Conservation (phyloP, 768 basidiomycete species). For the Cystofilobasidium ferigula region DNA sequence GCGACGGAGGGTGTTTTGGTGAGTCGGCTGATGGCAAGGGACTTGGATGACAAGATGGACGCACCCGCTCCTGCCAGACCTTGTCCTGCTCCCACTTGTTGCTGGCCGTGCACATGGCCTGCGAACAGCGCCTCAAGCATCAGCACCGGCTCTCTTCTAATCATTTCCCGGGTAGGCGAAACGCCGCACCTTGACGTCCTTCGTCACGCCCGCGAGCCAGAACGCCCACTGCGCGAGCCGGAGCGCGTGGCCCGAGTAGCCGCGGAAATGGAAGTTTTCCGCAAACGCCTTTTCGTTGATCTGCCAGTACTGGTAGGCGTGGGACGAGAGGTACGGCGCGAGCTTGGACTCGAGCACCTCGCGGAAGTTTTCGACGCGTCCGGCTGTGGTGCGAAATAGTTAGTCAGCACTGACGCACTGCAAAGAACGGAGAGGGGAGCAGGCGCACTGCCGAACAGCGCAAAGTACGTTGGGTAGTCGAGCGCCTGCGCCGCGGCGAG, state of each 20-base stretch:
- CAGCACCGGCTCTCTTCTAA: no score
- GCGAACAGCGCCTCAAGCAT: no score
- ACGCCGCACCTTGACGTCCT: constrained; percentile 42
- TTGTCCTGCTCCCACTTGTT: constrained; percentile 50
- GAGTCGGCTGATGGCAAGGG: no score
- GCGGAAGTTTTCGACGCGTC: constrained; percentile 52
- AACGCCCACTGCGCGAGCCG: constrained; percentile 53
- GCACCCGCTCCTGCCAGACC: constrained; percentile 47
- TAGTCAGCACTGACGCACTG: neutral
- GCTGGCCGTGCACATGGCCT: constrained; percentile 48
- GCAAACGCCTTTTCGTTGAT: constrained; percentile 45
- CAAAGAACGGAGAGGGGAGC: neutral
- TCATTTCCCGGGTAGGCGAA: no score
- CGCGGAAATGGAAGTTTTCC: constrained; percentile 55
- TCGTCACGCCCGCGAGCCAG: constrained; percentile 49
- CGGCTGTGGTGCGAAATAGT: constrained; percentile 59
- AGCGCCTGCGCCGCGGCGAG: constrained; percentile 55
- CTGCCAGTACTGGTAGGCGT: constrained; percentile 49
- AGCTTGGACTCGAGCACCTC: constrained; percentile 51
- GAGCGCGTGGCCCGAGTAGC: constrained; percentile 55
- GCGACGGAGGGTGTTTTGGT: constrained; percentile 26
- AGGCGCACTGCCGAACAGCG: neutral
- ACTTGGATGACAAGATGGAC: neutral
- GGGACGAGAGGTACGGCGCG: constrained; percentile 56
- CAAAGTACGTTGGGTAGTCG: constrained; percentile 52